phyloP scores from a whole-genome alignment of 805 yeast species.

The Schizosaccharomyces osmophilus region DNA sequence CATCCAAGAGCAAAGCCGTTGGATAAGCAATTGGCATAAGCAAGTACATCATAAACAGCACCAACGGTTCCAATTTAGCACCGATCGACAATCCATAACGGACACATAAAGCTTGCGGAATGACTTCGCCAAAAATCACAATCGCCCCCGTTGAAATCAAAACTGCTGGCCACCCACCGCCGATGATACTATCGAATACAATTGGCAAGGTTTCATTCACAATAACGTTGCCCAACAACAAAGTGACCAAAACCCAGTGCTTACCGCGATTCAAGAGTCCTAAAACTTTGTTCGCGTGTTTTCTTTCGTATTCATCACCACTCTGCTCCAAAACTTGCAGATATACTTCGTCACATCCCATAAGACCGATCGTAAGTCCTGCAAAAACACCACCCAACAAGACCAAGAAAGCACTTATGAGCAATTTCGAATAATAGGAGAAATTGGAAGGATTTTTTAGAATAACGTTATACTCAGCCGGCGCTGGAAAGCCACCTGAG shows the following conservation, averaged over 20 bases:
- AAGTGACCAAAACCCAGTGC: constrained; percentile 87
- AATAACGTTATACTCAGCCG: neutral
- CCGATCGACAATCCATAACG: constrained; percentile 83
- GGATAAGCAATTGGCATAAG: constrained; percentile 90
- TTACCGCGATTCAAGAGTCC: constrained; percentile 55
- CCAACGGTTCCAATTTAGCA: constrained; percentile 74
- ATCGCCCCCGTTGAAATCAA: constrained; percentile 78
- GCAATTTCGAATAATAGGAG: constrained; percentile 12
- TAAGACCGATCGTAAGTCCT: constrained; percentile 68
- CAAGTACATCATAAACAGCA: constrained; percentile 54
- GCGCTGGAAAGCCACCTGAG: neutral
- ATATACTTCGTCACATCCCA: constrained; percentile 96
- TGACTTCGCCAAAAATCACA: constrained; percentile 86
- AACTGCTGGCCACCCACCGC: constrained; percentile 96
- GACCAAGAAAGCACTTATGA: constrained; percentile 33
- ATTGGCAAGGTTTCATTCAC: constrained; percentile 62
- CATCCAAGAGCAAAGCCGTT: constrained; percentile 55
- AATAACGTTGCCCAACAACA: constrained; percentile 19
- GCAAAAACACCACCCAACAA: constrained; percentile 77
- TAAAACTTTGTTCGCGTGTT: constrained; percentile 48
- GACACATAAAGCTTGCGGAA: constrained; percentile 84
- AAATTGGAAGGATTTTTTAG: neutral
- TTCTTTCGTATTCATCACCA: constrained; percentile 44
- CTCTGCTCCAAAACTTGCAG: constrained; percentile 68
- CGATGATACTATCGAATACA: constrained; percentile 71